Percentiles rank a stretch among this genome's conserved stretches.
These are phyloP conservation scores for Moricandia moricandioides DNA, from an alignment of 345 rosid genomes.

Conservation along the genomic window DNA sequence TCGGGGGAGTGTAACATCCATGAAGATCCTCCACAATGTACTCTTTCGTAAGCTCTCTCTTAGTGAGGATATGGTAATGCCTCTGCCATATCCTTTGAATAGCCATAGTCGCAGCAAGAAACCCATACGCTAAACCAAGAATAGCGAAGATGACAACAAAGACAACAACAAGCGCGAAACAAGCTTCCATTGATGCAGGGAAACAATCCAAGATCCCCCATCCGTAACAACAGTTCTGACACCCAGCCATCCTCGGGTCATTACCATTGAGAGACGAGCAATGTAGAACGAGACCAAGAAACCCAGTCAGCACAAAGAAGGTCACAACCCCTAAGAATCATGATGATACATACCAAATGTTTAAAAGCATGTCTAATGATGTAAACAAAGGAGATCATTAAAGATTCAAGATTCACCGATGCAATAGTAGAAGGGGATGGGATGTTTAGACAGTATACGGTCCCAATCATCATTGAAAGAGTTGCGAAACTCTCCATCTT, in stretches of 20 bases:
- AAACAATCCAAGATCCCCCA: conserved; percentile 96
- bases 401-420: conserved; percentile 51
- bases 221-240: conserved; percentile 96
- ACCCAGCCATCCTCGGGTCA: conserved; percentile 88
- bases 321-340: conserved; percentile 63
- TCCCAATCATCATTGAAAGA: conserved; percentile 96
- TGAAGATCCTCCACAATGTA: conserved; percentile 90
- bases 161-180: conserved; percentile 76
- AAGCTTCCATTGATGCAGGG: conserved; percentile 96
- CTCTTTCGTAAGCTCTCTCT: conserved; percentile 89
- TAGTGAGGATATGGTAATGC: conserved; percentile 90
- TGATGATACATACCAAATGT: not conserved
- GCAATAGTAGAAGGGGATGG: conserved; percentile 91
- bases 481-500: conserved; percentile 86
- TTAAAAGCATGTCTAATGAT: not conserved
- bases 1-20: conserved; percentile 75
- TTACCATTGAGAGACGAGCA: conserved; percentile 75
- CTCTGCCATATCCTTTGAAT: conserved; percentile 95
- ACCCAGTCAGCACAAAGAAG: conserved; percentile 89
- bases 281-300: conserved; percentile 80
- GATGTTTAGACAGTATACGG: conserved; percentile 82
- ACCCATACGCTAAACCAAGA: conserved; percentile 90
- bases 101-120: conserved; percentile 93
- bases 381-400: not conserved
- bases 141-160: conserved; percentile 87